Evolutionary conservation across 345 rosid genomes (phyloP), one percentile per base, ranked within the genome.

Genomic region (Bruguiera gymnorhiza): DNA sequence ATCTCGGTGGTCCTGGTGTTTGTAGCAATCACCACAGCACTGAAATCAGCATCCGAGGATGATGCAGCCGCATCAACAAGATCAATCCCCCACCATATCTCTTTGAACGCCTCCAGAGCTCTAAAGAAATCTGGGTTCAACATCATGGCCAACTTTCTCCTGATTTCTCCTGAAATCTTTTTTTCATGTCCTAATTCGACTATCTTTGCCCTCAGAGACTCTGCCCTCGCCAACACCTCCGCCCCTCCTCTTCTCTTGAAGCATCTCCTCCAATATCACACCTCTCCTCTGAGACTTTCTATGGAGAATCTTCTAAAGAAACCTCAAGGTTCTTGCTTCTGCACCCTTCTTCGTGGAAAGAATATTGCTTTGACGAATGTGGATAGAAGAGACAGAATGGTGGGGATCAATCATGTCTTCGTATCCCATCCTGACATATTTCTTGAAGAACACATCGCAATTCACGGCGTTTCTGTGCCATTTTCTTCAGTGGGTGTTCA

Each of bases 401-500:
- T 76, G 0, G 87, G 87, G 80, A 83, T 94, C 72, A 89, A 91
- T 57, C 79, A 74, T 67, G 87, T 87, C 4, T 46, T 30, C 21
- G 68, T 91, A 13, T 77, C 97, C 6, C 84, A 88, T 54, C 97
- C 96, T 2, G 84, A 94, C 67, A 34, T 91, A 52, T 84, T 87
- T 83, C 89, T 91, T 70, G 86, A 82, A 67, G 88, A 80, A 48
- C 76, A 81, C 18, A 56, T 88, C 24, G 84, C 86, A 1, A 84
- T 91, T 72, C 93, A 94, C 48, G 96, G 97, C 5, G 88, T 94
- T 82, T 70, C 72, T 67, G 79, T 62, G 68, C 89, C 96, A 4
- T 85, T 90, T 75, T 76, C 83, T 26, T 77, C 84, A 6, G 27
- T 83, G 56, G 34, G 70, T 39, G 54, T 66, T 63, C 74, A 56